Conservation (phyloP, 371 early-diverging fungal genomes). For the Racocetra persica region DNA sequence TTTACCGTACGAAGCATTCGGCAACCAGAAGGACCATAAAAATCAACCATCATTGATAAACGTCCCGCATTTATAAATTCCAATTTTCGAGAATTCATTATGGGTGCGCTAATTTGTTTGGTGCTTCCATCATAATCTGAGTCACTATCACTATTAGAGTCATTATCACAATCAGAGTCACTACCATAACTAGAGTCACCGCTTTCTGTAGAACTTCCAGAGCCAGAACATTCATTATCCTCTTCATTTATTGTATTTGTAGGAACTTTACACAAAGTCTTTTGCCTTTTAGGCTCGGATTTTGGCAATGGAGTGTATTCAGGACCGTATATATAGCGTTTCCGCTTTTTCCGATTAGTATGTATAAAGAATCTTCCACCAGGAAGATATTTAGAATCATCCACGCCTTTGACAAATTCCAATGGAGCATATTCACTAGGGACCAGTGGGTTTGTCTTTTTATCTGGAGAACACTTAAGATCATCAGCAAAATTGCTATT, state of each 20-base stretch:
- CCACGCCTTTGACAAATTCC: conserved; percentile 12
- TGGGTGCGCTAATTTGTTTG: too few species aligned
- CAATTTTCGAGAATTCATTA: conserved; percentile 2
- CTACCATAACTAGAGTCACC: neutral
- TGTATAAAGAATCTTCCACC: conserved; percentile 5
- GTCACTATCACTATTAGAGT: neutral
- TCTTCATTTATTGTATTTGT: neutral
- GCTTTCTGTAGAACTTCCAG: neutral
- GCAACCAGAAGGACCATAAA: neutral
- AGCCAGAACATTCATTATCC: neutral
- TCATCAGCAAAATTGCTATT: neutral
- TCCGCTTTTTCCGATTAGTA: conserved; percentile 18
- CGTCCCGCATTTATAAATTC: conserved; percentile 26
- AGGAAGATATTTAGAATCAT: conserved; percentile 28
- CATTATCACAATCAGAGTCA: conserved; percentile 1
- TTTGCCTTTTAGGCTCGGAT: neutral
- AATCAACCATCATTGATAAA: conserved; percentile 7
- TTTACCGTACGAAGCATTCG: neutral
- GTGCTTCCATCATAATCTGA: neutral
- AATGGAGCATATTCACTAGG: conserved; percentile 27
- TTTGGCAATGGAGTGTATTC: neutral
- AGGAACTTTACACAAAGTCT: too few species aligned
- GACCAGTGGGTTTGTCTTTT: conserved; percentile 7
- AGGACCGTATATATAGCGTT: conserved; percentile 8
- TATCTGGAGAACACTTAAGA: neutral